A percentile compares a stretch with the other conserved stretches of the same genome.
Conservation (phyloP, 371 early-diverging fungal genomes). For the Circinella umbellata region DNA sequence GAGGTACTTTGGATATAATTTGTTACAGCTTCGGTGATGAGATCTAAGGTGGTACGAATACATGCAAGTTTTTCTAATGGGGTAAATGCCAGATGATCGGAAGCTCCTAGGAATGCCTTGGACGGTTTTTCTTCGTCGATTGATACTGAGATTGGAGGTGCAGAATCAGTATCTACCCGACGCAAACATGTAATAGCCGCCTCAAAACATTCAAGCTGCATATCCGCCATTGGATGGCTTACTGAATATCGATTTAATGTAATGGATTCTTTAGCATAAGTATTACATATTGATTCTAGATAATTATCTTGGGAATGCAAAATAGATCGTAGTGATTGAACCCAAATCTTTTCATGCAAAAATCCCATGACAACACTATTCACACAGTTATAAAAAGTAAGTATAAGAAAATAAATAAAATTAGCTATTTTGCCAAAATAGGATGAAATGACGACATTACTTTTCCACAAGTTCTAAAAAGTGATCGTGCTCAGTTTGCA, state of each 20-base stretch:
- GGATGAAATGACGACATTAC: slow-evolving; percentile 33
- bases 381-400: neutral
- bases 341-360: slow-evolving; percentile 65
- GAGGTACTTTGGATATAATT: slow-evolving; percentile 25
- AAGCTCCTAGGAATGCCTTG: neutral
- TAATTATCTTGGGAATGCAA: slow-evolving; percentile 46
- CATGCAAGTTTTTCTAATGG: slow-evolving; percentile 54
- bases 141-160: slow-evolving; percentile 12
- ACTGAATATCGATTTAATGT: slow-evolving; percentile 45
- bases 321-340: slow-evolving; percentile 56
- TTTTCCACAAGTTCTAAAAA: slow-evolving; percentile 66
- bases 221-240: slow-evolving; percentile 45
- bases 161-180: slow-evolving; percentile 35
- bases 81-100: slow-evolving; percentile 40
- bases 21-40: slow-evolving; percentile 41
- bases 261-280: slow-evolving; percentile 38
- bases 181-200: slow-evolving; percentile 38
- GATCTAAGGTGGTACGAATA: slow-evolving; percentile 41
- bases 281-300: slow-evolving; percentile 36
- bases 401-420: neutral
- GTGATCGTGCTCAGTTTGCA: slow-evolving; percentile 59
- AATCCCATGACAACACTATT: slow-evolving; percentile 63
- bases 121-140: slow-evolving; percentile 15
- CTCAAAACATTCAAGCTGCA: slow-evolving; percentile 40
- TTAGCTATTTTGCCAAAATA: neutral